Evolutionary conservation across 148 eudicot genomes (phyloP), one percentile per base, ranked within the genome.

Genomic region (Linanthus parryae): DNA sequence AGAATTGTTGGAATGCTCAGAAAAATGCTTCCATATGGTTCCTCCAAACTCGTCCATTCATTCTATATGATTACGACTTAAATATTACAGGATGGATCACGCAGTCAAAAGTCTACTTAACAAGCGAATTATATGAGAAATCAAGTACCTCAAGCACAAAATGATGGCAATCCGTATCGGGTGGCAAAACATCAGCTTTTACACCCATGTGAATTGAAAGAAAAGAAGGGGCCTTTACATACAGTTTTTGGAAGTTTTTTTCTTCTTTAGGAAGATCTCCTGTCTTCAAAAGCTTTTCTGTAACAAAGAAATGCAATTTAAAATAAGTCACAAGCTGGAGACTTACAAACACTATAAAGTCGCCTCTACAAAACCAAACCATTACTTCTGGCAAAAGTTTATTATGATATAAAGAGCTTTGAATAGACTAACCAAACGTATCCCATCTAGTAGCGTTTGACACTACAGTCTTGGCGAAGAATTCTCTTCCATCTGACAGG

Each of bases 391-490:
- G 10, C 41, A 35, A 42, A 54, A 0, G 36, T 20, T 52, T 13
- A 24, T 26, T 12, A 29, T 23, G 17, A 18, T 44, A 28, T n/a
- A 37, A 21, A 42, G 30, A 27, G 26, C 16, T 6, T 14, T n/a
- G 46, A 9, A 54, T 21, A 51, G 71, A 73, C 76, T 71, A 50
- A 88, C 98, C 98, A 66, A 91, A 91, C 13, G 98, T 91, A 59
- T 91, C 98, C 98, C 98, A 91, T 79, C 98, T 82, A 44, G 98
- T 91, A 28, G 98, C 98, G 75, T 86, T 91, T 43, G 98, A 91
- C 57, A 91, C 77, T 51, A 91, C 61, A 59, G 95, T 83, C 72
- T 80, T 84, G 56, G 80, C 95, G 67, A 74, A 74, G 49, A 79
- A 77, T 27, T 81, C 73, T 29, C 85, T 87, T 70, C 98, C 98